phyloP scores from a whole-genome alignment of 2,329 filamentous ascomycete genomes.

The Aspergillus calidoustus region DNA sequence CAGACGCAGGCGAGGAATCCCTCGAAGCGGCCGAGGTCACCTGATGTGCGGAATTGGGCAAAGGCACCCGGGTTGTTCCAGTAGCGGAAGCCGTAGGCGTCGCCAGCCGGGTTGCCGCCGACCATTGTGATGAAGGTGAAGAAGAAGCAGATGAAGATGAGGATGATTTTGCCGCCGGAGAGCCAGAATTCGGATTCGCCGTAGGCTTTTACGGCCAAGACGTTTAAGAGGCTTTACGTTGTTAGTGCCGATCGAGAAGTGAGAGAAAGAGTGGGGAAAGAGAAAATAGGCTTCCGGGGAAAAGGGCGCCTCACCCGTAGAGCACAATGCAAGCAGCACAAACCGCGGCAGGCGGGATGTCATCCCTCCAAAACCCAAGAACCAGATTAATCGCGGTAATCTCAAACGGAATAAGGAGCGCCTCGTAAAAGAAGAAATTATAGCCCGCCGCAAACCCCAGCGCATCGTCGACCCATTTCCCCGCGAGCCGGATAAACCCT shows the following conservation, averaged over 20 bases:
- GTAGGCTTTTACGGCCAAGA: constrained; percentile 19
- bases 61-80: constrained; percentile 42
- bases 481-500: constrained; percentile 47
- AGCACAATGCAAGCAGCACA: constrained; percentile 31
- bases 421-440: constrained; percentile 55
- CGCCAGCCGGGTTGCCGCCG: constrained; percentile 72
- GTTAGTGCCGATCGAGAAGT: too few species aligned
- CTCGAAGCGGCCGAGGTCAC: constrained; percentile 60
- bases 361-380: constrained; percentile 45
- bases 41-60: constrained; percentile 59
- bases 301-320: constrained; percentile 27
- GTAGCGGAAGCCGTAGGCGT: constrained; percentile 70
- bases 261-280: too few species aligned
- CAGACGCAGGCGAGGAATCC: constrained; percentile 69
- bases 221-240: constrained; percentile 7
- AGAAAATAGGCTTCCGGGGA: too few species aligned
- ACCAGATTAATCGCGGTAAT: constrained; percentile 49
- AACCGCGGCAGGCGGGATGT: constrained; percentile 44
- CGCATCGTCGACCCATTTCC: constrained; percentile 52
- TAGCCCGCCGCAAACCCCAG: constrained; percentile 51
- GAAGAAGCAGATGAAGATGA: constrained; percentile 68
- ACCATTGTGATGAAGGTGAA: constrained; percentile 81
- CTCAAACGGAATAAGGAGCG: constrained; percentile 46
- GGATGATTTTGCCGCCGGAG: constrained; percentile 58
- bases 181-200: constrained; percentile 25